A percentile compares a stretch with the other conserved stretches of the same genome.
These are phyloP conservation scores for Cladobotryum mycophilum DNA, from an alignment of 2,329 filamentous ascomycete species.

Conservation along the genomic window DNA sequence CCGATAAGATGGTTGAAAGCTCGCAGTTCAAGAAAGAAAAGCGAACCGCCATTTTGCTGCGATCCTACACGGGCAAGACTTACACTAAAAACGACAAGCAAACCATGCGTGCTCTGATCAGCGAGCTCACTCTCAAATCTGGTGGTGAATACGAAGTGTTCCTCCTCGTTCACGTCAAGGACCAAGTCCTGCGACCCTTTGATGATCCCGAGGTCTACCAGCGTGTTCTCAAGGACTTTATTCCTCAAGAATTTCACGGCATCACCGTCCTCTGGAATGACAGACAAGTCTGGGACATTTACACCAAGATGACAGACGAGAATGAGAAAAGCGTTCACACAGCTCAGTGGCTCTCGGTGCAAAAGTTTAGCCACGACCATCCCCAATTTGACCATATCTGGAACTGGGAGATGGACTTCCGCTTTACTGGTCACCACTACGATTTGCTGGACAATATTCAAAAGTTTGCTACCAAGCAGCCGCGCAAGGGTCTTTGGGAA, in stretches of 20 bases:
- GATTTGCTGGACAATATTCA: slow-evolving; percentile 64
- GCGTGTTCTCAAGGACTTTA: slow-evolving; percentile 51
- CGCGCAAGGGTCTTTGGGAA: slow-evolving; percentile 68
- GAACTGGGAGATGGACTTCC: slow-evolving; percentile 83
- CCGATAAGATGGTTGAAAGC: slow-evolving; percentile 7
- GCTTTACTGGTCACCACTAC: slow-evolving; percentile 76
- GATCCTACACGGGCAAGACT: slow-evolving; percentile 66
- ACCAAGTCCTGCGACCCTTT: slow-evolving; percentile 51
- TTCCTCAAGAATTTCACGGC: slow-evolving; percentile 63
- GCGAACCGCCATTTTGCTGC: slow-evolving; percentile 68
- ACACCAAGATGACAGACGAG: slow-evolving; percentile 64
- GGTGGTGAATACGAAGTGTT: slow-evolving; percentile 79
- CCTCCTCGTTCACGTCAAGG: slow-evolving; percentile 72
- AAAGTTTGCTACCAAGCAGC: slow-evolving; percentile 59
- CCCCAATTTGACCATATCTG: slow-evolving; percentile 76
- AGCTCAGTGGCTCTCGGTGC: slow-evolving; percentile 64
- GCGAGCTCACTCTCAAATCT: slow-evolving; percentile 67
- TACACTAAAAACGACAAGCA: slow-evolving; percentile 77
- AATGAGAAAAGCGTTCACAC: slow-evolving; percentile 49
- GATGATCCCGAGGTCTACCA: slow-evolving; percentile 54
- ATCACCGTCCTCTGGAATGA: slow-evolving; percentile 73
- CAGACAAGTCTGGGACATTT: slow-evolving; percentile 66
- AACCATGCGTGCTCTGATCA: slow-evolving; percentile 71
- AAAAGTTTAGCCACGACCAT: slow-evolving; percentile 69
- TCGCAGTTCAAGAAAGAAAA: slow-evolving; percentile 30